Conservation (phyloP, 345 rosid genomes). For the Corchorus capsularis region DNA sequence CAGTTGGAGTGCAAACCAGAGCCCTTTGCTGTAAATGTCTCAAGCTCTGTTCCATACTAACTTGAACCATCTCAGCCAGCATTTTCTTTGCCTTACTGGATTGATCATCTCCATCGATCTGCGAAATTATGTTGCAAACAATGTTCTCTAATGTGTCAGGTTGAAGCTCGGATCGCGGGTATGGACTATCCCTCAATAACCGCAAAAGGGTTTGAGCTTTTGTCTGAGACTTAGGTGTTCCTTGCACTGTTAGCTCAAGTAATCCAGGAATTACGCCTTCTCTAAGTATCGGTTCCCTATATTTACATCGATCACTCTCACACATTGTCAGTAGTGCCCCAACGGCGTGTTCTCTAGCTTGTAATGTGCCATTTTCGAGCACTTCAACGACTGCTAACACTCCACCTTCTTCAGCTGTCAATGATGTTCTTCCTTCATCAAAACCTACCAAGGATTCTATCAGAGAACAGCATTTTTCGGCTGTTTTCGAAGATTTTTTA, state of each 20-base stretch:
- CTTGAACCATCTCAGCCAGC: conserved; percentile 98
- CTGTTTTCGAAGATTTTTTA: conserved; percentile 79
- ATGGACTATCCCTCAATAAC: conserved; percentile 70
- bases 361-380: conserved; percentile 82
- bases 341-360: conserved; percentile 85
- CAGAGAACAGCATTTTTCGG: conserved; percentile 83
- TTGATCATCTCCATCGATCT: conserved; percentile 90
- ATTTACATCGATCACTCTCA: conserved; percentile 83
- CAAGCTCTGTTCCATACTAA: conserved; percentile 97
- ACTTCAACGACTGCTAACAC: conserved; percentile 80
- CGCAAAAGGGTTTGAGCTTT: conserved; percentile 78
- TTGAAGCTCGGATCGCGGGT: conserved; percentile 69
- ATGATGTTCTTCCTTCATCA: conserved; percentile 67
- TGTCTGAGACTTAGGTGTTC: conserved; percentile 73
- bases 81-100: conserved; percentile 89
- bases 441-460: conserved; percentile 76
- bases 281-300: conserved; percentile 82
- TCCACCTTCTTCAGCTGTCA: conserved; percentile 79
- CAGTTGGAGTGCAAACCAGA: conserved; percentile 66
- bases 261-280: conserved; percentile 99
- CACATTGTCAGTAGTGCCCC: conserved; percentile 79
- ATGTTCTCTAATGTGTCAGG: conserved; percentile 89
- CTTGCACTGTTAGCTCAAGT: conserved; percentile 96
- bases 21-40: conserved; percentile 96
- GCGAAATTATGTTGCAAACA: conserved; percentile 85